A percentile compares a stretch with the other conserved stretches of the same genome.
phyloP scores from a whole-genome alignment of 1,284 basidiomycete species.

The Ustilago curta region DNA sequence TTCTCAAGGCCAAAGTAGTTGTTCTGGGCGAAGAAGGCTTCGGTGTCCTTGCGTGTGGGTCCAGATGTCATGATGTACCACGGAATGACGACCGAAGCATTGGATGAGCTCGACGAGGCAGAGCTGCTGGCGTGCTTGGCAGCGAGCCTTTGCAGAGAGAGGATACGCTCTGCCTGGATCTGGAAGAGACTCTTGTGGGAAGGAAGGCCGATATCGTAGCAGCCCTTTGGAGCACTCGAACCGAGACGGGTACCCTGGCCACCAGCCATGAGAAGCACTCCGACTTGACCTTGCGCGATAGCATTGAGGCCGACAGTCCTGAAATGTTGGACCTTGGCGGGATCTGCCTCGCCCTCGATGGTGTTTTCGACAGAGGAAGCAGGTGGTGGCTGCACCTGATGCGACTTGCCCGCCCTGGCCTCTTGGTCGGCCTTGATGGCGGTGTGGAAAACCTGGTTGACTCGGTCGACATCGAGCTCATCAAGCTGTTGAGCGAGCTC shows the following conservation, averaged over 20 bases:
- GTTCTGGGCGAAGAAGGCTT: constrained; percentile 84
- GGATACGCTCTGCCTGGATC: constrained; percentile 94
- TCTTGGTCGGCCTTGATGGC: constrained; percentile 79
- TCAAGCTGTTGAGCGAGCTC: constrained; percentile 81
- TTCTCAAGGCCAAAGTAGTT: constrained; percentile 84
- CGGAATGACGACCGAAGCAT: constrained; percentile 77
- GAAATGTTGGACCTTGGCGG: constrained; percentile 72
- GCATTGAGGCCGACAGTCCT: constrained; percentile 81
- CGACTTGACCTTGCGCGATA: constrained; percentile 84
- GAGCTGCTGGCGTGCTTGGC: constrained; percentile 71
- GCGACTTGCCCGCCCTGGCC: constrained; percentile 71
- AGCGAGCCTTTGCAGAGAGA: constrained; percentile 82
- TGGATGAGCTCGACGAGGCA: constrained; percentile 71
- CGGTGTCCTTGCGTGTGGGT: constrained; percentile 88
- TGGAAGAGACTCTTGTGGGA: constrained; percentile 95
- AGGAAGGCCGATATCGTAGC: constrained; percentile 95
- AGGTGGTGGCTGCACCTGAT: constrained; percentile 62
- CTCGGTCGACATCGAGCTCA: constrained; percentile 85
- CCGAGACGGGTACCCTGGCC: constrained; percentile 97
- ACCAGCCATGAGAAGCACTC: constrained; percentile 94
- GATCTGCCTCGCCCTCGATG: constrained; percentile 51
- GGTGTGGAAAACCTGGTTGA: constrained; percentile 86
- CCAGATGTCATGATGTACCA: constrained; percentile 99
- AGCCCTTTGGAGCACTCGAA: constrained; percentile 92
- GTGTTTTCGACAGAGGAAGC: constrained; percentile 53